Conservation (phyloP, 495 filamentous ascomycete genomes). For the Melanomma pulvis-pyrius region DNA sequence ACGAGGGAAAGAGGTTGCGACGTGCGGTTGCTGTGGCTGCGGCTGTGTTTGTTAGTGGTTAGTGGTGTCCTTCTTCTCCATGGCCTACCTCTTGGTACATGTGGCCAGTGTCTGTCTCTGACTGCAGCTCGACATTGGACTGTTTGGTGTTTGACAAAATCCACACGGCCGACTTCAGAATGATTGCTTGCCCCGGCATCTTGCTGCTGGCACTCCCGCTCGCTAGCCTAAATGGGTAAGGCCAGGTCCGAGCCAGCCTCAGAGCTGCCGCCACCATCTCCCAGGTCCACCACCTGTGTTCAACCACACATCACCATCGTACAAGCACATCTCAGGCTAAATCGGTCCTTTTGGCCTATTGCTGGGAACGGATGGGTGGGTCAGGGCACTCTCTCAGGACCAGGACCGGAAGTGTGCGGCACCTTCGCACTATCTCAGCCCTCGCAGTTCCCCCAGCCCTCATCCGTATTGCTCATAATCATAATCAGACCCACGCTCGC, state of each 20-base stretch:
- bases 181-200: background rate
- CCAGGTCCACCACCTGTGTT: too few relatives aligned
- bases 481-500: background rate
- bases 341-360: background rate
- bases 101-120: background rate
- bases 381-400: too few relatives aligned
- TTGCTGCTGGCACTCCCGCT: background rate
- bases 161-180: background rate
- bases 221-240: conserved; percentile 8
- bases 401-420: background rate
- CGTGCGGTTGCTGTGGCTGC: background rate
- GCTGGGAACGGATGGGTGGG: background rate
- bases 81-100: background rate
- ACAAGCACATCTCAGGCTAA: background rate
- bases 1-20: conserved; percentile 3
- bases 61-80: background rate
- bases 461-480: background rate
- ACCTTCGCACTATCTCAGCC: background rate
- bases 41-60: conserved; percentile 30
- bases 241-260: background rate
- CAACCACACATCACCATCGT: too few relatives aligned
- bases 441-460: background rate
- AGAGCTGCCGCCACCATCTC: background rate
- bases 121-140: conserved; percentile 3
- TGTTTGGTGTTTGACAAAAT: background rate